phyloP scores from a whole-genome alignment of 768 basidiomycete genomes.

The Podaxis carcinomalis region DNA sequence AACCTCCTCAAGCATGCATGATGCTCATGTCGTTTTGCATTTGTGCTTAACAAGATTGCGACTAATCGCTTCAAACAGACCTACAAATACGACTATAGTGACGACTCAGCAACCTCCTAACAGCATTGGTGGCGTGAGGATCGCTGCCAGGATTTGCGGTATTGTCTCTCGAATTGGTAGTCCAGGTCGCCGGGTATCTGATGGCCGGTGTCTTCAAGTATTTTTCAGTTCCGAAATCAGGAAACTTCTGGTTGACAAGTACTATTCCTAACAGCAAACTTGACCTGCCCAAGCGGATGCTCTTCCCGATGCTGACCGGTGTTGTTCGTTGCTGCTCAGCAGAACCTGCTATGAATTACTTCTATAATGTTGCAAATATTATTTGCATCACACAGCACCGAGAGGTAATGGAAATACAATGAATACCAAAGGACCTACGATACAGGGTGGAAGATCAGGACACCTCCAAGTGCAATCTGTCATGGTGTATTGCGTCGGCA shows the following conservation, averaged over 20 bases:
- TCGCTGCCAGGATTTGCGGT: background rate
- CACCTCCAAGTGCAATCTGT: background rate
- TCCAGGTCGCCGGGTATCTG: background rate
- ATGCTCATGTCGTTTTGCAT: background rate
- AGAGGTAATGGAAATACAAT: background rate
- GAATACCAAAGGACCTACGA: background rate
- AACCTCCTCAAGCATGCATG: background rate
- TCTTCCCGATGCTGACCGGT: background rate
- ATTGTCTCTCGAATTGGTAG: too few species aligned
- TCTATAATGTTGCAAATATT: background rate
- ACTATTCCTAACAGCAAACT: background rate
- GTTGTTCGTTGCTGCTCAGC: background rate
- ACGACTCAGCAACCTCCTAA: background rate
- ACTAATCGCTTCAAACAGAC: background rate
- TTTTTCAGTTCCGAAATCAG: background rate
- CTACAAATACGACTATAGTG: background rate
- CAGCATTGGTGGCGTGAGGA: background rate
- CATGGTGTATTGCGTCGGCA: background rate
- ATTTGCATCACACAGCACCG: background rate
- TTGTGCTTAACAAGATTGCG: background rate
- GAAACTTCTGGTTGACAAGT: background rate
- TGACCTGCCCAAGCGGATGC: background rate
- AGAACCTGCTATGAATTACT: background rate
- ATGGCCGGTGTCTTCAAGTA: background rate
- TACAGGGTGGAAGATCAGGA: background rate